phyloP scores from a whole-genome alignment of 176 grass and related monocot species.

The Tillandsia fasciculata region DNA sequence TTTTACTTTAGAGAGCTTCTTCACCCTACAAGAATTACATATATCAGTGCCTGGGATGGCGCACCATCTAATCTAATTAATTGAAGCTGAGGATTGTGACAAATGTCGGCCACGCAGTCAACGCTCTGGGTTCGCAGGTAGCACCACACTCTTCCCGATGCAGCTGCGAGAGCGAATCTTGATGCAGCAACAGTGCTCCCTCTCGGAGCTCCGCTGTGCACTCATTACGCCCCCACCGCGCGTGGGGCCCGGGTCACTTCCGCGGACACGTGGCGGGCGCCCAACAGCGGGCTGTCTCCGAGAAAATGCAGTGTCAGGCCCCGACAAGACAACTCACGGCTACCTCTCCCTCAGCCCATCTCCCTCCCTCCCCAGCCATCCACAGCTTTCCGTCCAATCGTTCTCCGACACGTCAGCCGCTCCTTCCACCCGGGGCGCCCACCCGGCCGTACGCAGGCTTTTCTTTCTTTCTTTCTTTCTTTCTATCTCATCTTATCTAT shows the following conservation, averaged over 20 bases:
- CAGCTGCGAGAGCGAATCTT: conserved; percentile 22
- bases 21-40: too few species aligned
- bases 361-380: too few species aligned
- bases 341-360: too few species aligned
- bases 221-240: conserved; percentile 9
- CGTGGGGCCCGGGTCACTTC: neutral
- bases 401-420: conserved; percentile 41
- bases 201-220: conserved; percentile 23
- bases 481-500: neutral
- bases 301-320: neutral
- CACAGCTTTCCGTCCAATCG: conserved; percentile 52
- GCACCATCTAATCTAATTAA: too few species aligned
- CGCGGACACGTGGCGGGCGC: neutral
- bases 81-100: too few species aligned
- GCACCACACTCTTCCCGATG: neutral
- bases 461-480: neutral
- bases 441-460: conserved; percentile 9
- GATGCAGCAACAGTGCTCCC: conserved; percentile 17
- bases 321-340: conserved; percentile 52
- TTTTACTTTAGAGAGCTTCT: too few species aligned
- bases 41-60: too few species aligned
- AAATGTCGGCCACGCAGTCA: neutral
- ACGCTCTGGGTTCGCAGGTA: neutral
- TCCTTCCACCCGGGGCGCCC: neutral
- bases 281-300: conserved; percentile 19